phyloP scores from a whole-genome alignment of 2,329 filamentous ascomycete species.

The Chalara sp. region DNA sequence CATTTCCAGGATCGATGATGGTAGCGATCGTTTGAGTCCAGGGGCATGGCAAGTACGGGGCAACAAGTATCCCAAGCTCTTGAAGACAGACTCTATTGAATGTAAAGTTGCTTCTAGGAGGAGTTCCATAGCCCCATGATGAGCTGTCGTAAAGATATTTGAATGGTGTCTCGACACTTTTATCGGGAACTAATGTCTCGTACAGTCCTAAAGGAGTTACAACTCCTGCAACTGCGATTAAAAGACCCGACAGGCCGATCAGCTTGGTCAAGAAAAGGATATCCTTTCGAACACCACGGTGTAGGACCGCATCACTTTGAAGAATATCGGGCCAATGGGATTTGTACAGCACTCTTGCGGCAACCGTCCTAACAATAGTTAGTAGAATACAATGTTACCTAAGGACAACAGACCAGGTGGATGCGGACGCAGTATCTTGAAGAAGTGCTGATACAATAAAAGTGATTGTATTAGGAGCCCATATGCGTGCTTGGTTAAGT shows the following conservation, averaged over 20 bases:
- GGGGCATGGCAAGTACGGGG: conserved; percentile 6
- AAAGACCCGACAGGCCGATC: conserved; percentile 22
- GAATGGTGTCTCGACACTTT: conserved; percentile 10
- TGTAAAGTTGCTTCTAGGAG: conserved; percentile 20
- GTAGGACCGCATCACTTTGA: conserved; percentile 29
- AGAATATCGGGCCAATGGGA: conserved; percentile 37
- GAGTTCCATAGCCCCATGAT: too few species aligned
- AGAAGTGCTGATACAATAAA: too few species aligned
- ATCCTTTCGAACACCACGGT: conserved; percentile 24
- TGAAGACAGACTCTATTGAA: conserved; percentile 21
- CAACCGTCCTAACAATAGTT: conserved; percentile 25
- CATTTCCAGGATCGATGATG: too few species aligned
- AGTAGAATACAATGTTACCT: too few species aligned
- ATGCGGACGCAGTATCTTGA: too few species aligned
- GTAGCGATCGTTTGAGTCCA: conserved; percentile 2
- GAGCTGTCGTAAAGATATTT: too few species aligned
- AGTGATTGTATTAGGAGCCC: too few species aligned
- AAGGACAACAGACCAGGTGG: too few species aligned
- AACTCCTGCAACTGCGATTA: conserved; percentile 35
- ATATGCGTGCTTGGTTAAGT: too few species aligned
- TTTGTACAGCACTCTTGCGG: conserved; percentile 30
- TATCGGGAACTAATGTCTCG: conserved; percentile 27
- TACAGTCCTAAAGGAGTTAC: conserved; percentile 40
- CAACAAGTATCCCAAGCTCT: too few species aligned
- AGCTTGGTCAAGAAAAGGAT: conserved; percentile 22